Conservation (phyloP, 1,284 basidiomycete species). For the Cystobasidium slooffiae region DNA sequence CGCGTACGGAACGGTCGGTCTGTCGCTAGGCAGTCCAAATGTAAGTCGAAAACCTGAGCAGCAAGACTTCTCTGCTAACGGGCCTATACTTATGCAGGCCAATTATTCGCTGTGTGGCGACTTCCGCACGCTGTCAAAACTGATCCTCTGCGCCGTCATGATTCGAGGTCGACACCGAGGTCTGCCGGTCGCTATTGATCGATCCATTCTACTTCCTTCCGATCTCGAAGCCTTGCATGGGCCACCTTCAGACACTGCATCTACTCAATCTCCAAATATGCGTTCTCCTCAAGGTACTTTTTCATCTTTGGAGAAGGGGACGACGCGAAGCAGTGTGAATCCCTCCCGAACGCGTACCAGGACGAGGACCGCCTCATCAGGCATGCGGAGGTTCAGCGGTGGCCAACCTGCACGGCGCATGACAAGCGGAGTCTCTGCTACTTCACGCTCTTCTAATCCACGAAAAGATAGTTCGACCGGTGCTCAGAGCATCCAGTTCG, state of each 20-base stretch:
- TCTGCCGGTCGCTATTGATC: slow-evolving; percentile 58
- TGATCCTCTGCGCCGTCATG: slow-evolving; percentile 85
- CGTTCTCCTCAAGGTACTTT: neutral
- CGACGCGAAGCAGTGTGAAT: neutral
- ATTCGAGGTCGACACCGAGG: slow-evolving; percentile 90
- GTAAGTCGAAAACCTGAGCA: slow-evolving; percentile 52
- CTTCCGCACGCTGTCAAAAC: slow-evolving; percentile 78
- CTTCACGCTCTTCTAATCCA: neutral
- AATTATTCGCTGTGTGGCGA: slow-evolving; percentile 80
- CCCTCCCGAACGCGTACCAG: neutral
- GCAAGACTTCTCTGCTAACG: neutral
- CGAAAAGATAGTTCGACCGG: neutral
- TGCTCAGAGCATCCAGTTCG: slow-evolving; percentile 1
- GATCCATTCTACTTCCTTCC: slow-evolving; percentile 41
- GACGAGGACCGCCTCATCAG: neutral
- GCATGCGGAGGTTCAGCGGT: neutral
- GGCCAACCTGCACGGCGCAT: slow-evolving; percentile 9
- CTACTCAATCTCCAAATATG: neutral
- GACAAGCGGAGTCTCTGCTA: neutral
- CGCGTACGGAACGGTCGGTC: slow-evolving; percentile 87
- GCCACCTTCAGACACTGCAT: neutral
- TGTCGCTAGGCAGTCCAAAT: slow-evolving; percentile 74
- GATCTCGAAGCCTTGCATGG: slow-evolving; percentile 36
- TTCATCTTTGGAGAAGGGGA: neutral
- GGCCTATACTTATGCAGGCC: slow-evolving; percentile 31